Base-by-base conservation (phyloP, 2,329 filamentous ascomycete genomes). In the Mariannaea sp. region DNA sequence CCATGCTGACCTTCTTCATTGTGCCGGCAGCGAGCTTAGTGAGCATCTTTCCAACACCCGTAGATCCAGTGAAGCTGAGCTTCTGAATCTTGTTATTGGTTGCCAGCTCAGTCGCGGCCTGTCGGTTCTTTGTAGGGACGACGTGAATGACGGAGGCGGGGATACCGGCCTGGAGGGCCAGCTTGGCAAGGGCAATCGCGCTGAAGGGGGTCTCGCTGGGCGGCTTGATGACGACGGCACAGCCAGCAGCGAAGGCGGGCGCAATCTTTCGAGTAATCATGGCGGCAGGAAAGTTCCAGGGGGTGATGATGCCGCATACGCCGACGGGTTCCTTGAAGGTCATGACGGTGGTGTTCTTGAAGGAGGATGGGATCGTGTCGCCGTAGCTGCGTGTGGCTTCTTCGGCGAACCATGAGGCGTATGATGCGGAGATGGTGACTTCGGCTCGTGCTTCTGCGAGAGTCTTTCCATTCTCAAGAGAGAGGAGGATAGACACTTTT, bases 111-210 rank as follows among this genome's bases (percentile, higher is more conserved):
- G 90, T 93, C 49, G 96, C 78, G 5, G 22, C 22, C 22, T 24
- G 22, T 8, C 22, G 22, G 22, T 24, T 24, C 22, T 24, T 24
- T 5, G 22, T 24, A 24, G 22, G 22, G 8, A 24, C 22, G 56
- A 96, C 78, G 74, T 96, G 96, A 56, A 96, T 81, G 1, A 95
- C 90, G 30, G 91, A 91, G 64, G 86, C 84, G 16, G 91, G 91
- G 24, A 96, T 86, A 16, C 92, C 91, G 7, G 91, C 91, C 24
- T 90, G 85, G 64, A 87, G 81, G 5, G 86, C 89, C 27, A 96
- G 82, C 71, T 94, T 90, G 3, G 88, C 89, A 17, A 96, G 10
- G 7, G 43, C 43, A 20, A 46, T 14, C 7, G 48, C 39, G 7
- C 33, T 40, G 24, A 32, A 49, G 26, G 46, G 46, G 5, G 46